Conservation (phyloP, 83 land plant genomes). For the Isoetes engelmannii region DNA sequence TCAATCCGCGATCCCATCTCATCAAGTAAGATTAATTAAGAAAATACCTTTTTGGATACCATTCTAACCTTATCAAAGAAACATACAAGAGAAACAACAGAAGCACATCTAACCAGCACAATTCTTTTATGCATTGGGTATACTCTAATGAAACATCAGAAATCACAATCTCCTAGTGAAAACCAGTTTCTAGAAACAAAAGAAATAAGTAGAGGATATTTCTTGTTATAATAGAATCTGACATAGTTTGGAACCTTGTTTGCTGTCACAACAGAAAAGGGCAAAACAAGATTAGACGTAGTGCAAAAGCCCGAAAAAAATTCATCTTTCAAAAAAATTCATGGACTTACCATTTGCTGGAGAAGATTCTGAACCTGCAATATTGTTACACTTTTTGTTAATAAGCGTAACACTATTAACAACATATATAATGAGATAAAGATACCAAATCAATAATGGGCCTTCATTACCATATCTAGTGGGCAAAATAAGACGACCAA, state of each 20-base stretch:
- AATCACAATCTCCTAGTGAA: too few relatives aligned
- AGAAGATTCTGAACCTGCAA: slow-evolving; percentile 7
- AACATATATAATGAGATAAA: not conserved
- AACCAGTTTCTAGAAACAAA: too few relatives aligned
- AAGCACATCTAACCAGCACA: too few relatives aligned
- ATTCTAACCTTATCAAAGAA: too few relatives aligned
- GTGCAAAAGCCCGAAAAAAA: not conserved
- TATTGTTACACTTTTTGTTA: not conserved
- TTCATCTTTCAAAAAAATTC: not conserved
- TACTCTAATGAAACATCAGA: too few relatives aligned
- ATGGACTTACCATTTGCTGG: slow-evolving; percentile 7
- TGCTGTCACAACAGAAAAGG: not conserved
- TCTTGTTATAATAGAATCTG: slow-evolving; percentile 7
- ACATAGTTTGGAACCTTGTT: slow-evolving; percentile 12
- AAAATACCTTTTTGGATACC: slow-evolving; percentile 9
- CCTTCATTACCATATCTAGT: too few relatives aligned
- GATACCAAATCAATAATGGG: too few relatives aligned
- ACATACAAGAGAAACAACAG: too few relatives aligned
- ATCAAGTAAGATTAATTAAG: slow-evolving; percentile 26
- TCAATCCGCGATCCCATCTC: slow-evolving; percentile 1
- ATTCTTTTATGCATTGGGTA: too few relatives aligned
- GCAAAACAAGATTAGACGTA: too few relatives aligned
- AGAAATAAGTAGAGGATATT: not conserved
- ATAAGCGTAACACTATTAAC: not conserved
- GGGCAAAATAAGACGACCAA: too few relatives aligned